Percentiles rank a stretch among this genome's conserved stretches.
Conservation (phyloP, 805 yeast species). For the Kodamaea kaohsiungensis region DNA sequence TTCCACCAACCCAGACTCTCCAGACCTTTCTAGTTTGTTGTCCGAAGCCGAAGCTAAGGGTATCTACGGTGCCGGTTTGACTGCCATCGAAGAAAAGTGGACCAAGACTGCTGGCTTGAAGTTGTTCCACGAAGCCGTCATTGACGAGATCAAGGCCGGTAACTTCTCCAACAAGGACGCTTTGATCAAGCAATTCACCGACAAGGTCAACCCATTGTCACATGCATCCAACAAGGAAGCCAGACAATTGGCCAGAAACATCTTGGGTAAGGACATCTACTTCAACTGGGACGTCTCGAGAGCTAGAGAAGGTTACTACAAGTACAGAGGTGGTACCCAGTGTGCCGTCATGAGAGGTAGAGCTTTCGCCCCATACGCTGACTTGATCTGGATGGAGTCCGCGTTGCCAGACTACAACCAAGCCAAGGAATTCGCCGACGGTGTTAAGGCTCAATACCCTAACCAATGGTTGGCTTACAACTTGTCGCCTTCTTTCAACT, state of each 20-base stretch:
- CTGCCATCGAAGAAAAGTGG: constrained; percentile 81
- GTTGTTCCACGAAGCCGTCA: constrained; percentile 88
- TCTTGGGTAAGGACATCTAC: constrained; percentile 79
- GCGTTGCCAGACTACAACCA: constrained; percentile 91
- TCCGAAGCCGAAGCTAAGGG: constrained; percentile 79
- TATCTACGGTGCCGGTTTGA: constrained; percentile 67
- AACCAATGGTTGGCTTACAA: constrained; percentile 96
- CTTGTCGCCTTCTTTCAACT: constrained; percentile 95
- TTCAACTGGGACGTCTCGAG: constrained; percentile 96
- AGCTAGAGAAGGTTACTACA: constrained; percentile 95
- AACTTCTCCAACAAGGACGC: constrained; percentile 58
- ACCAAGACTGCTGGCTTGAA: constrained; percentile 76
- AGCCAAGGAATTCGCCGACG: constrained; percentile 92
- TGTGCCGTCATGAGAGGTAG: constrained; percentile 97
- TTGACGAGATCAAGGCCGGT: constrained; percentile 72
- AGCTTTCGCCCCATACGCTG: constrained; percentile 93
- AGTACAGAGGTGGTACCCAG: constrained; percentile 94
- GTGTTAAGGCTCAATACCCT: constrained; percentile 79
- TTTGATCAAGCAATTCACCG: constrained; percentile 64
- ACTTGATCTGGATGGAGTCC: constrained; percentile 97
- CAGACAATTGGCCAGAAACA: constrained; percentile 66
- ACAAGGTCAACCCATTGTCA: constrained; percentile 72
- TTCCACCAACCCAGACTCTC: constrained; percentile 79
- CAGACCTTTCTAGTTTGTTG: constrained; percentile 75
- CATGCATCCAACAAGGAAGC: constrained; percentile 80